Base-by-base conservation (phyloP, 768 basidiomycete species). In the Strobilomyces echinocephalus region DNA sequence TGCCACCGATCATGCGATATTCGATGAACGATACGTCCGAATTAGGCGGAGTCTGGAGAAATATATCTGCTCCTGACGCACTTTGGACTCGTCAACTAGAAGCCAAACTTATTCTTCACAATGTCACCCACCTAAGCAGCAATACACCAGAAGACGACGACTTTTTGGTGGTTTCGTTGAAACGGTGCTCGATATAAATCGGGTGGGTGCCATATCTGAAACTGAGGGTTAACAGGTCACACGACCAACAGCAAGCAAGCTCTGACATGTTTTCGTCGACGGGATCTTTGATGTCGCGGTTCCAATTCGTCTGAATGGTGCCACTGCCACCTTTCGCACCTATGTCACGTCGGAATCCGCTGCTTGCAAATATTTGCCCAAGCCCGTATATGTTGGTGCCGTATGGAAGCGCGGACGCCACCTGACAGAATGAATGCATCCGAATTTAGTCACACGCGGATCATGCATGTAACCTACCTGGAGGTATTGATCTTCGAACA, bases 401-500 rank as follows among this genome's bases (percentile, higher is more conserved):
- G 8, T 76, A 64, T 2, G 88, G 87, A 8, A 91, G 71, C 0
- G 83, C 76, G 4, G 85, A 86, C 1, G 85, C 74, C 24, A 91
- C 60, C 82, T 83, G 52, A 1, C 1, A 31, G 49, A 3, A 21
- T 18, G 14, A 24, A 28, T 39, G 2, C 24, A 30, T 36, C 26
- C 16, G 21, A 44, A 43, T 28, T 15, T 7, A 8, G 24, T 4
- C 33, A 4, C 16, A 42, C n/a, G 24, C 54, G 34, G 33, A 36
- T 24, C 14, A 9, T 18, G 31, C 36, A 31, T 2, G 14, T 18
- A 24, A 16, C 24, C 41, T 49, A 82, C 80, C 75, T 89, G 86
- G 14, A 91, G 74, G 63, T 89, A 90, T 60, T 84, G 84, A 54
- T 90, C 81, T 60, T 90, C 87, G 61, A 90, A 89, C 18, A 91